These are phyloP conservation scores for Phytophthora fragariae DNA, from an alignment of 352 stramenopile genomes.

Conservation along the genomic window DNA sequence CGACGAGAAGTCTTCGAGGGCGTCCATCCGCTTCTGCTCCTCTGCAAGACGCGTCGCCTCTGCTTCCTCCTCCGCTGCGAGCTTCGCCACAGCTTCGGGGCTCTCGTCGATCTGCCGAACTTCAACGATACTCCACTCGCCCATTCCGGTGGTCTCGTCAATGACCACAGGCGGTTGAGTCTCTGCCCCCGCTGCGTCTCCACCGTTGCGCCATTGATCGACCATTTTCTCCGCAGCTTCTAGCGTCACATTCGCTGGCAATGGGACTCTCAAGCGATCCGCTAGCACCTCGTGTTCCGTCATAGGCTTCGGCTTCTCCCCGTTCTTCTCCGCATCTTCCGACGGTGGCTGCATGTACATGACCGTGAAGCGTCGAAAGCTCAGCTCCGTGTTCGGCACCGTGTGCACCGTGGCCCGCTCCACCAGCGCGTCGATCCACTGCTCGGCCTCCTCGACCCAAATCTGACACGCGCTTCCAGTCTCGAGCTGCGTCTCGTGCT, in stretches of 20 bases:
- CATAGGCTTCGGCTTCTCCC: constrained; percentile 37
- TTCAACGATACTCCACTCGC: constrained; percentile 82
- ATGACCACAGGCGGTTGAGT: constrained; percentile 39
- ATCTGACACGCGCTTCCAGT: constrained; percentile 81
- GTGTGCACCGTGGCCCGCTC: constrained; percentile 63
- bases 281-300: constrained; percentile 61
- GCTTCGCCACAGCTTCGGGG: constrained; percentile 64
- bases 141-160: constrained; percentile 81
- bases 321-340: constrained; percentile 16
- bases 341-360: constrained; percentile 63
- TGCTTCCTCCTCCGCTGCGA: constrained; percentile 51
- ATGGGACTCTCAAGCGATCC: constrained; percentile 72
- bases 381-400: constrained; percentile 74
- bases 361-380: constrained; percentile 68
- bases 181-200: constrained; percentile 22
- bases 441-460: constrained; percentile 78
- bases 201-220: constrained; percentile 46
- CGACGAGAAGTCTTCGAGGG: constrained; percentile 68
- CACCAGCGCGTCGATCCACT: constrained; percentile 82
- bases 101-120: constrained; percentile 82
- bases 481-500: constrained; percentile 74
- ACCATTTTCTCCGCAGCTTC: constrained; percentile 75
- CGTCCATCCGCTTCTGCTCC: constrained; percentile 63
- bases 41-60: constrained; percentile 47
- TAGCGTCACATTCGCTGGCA: constrained; percentile 69